Percentiles rank a stretch among this genome's conserved stretches.
Evolutionary conservation across 2,329 filamentous ascomycete genomes (phyloP).

Genomic region (Daldinia sp.): DNA sequence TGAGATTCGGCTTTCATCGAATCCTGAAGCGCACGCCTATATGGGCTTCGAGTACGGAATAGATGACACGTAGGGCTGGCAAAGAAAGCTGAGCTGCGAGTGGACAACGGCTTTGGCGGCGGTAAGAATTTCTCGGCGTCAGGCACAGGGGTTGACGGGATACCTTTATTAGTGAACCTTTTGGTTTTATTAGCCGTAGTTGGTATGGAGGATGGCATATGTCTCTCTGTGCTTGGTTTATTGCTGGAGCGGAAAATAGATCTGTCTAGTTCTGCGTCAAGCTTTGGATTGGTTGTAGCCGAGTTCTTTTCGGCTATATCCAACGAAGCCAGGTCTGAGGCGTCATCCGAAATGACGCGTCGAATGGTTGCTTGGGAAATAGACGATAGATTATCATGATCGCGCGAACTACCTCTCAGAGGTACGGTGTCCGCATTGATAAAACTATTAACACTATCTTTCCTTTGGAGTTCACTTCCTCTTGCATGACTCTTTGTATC

Average conservation of each 20-base stretch:
- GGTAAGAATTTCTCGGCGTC: conserved; percentile 31
- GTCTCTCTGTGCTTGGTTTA: neutral
- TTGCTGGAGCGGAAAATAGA: neutral
- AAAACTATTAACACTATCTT: conserved; percentile 33
- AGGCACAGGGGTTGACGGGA: conserved; percentile 1
- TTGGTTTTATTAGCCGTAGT: conserved; percentile 29
- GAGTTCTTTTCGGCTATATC: conserved; percentile 11
- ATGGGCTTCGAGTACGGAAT: conserved; percentile 64
- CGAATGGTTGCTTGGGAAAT: conserved; percentile 40
- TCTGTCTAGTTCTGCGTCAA: neutral
- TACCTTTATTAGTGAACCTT: conserved; percentile 22
- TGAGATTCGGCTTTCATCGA: conserved; percentile 53
- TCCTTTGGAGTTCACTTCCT: conserved; percentile 31
- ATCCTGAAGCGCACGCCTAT: conserved; percentile 59
- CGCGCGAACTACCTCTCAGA: conserved; percentile 36
- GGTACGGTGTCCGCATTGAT: conserved; percentile 31
- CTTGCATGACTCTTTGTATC: conserved; percentile 48
- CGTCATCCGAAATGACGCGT: conserved; percentile 37
- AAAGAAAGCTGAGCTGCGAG: conserved; percentile 60
- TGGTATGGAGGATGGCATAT: conserved; percentile 8
- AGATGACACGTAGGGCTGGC: conserved; percentile 60
- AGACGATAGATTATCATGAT: neutral
- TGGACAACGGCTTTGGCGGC: conserved; percentile 46
- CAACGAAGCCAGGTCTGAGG: conserved; percentile 30
- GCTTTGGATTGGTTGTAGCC: neutral